Percentiles rank a stretch among this genome's conserved stretches.
phyloP scores from a whole-genome alignment of 1,284 basidiomycete species.

The Mixia osmundae region DNA sequence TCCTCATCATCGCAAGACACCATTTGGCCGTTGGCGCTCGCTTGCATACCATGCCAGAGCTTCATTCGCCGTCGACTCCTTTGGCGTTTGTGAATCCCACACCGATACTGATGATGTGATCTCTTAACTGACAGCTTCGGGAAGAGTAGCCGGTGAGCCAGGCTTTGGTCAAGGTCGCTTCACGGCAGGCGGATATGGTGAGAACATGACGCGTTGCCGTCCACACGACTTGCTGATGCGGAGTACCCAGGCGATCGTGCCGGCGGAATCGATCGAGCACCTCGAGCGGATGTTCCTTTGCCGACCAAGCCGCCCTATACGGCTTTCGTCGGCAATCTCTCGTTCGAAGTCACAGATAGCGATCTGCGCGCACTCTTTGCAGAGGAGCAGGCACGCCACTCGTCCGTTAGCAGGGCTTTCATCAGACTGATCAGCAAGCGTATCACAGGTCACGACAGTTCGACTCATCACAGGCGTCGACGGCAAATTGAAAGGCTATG shows the following conservation, averaged over 20 bases:
- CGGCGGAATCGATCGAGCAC: constrained; percentile 23
- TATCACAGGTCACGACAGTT: constrained; percentile 43
- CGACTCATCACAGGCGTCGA: constrained; percentile 73
- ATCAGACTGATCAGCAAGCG: background rate
- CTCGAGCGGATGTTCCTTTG: constrained; percentile 73
- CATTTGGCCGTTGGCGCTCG: constrained; percentile 35
- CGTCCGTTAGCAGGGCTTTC: background rate
- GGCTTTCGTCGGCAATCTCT: constrained; percentile 82
- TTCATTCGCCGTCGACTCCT: constrained; percentile 10
- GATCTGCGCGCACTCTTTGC: constrained; percentile 69
- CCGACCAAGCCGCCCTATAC: constrained; percentile 91
- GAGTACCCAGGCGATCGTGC: constrained; percentile 7
- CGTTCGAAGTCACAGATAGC: constrained; percentile 68
- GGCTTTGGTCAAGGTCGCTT: background rate
- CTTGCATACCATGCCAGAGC: constrained; percentile 31
- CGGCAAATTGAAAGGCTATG: constrained; percentile 90
- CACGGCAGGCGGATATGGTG: background rate
- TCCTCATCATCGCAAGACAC: constrained; percentile 20
- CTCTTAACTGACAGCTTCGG: background rate
- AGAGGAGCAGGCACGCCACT: constrained; percentile 11
- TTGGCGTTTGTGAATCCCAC: background rate
- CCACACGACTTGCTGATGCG: background rate
- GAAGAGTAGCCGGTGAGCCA: background rate
- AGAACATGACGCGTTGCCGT: background rate
- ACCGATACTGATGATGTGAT: background rate